Percentiles rank a stretch among this genome's conserved stretches.
phyloP scores from a whole-genome alignment of 192 early-diverging fungal species.

The Glomus cerebriforme region DNA sequence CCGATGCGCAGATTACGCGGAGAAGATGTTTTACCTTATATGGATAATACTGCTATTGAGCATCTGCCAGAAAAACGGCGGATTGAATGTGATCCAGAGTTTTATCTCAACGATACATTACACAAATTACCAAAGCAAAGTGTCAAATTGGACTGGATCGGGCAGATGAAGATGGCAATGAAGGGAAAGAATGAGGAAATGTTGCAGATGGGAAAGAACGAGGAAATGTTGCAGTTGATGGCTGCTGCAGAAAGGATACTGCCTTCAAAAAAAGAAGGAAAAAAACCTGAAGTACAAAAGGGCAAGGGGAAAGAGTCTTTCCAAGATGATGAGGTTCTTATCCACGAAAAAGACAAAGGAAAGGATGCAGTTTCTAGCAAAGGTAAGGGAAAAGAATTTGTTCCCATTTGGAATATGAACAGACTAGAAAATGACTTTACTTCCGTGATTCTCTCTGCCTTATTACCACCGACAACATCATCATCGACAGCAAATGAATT shows the following conservation, averaged over 20 bases:
- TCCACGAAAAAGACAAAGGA: no score
- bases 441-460: neutral
- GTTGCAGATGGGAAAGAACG: neutral
- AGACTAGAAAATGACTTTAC: neutral
- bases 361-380: neutral
- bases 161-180: neutral
- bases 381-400: neutral
- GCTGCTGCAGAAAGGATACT: neutral
- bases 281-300: neutral
- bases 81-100: constrained; percentile 19
- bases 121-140: constrained; percentile 4
- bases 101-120: constrained; percentile 5
- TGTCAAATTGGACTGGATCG: neutral
- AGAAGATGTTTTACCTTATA: neutral
- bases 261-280: neutral
- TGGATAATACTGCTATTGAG: constrained; percentile 5
- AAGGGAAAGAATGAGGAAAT: neutral
- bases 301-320: neutral
- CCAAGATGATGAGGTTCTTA: neutral
- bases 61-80: neutral
- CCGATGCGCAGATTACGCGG: neutral
- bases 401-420: neutral
- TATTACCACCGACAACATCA: neutral
- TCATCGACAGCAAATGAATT: neutral
- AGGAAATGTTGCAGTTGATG: neutral